phyloP scores from a whole-genome alignment of 2,329 filamentous ascomycete species.

The Colletotrichum somersetense region DNA sequence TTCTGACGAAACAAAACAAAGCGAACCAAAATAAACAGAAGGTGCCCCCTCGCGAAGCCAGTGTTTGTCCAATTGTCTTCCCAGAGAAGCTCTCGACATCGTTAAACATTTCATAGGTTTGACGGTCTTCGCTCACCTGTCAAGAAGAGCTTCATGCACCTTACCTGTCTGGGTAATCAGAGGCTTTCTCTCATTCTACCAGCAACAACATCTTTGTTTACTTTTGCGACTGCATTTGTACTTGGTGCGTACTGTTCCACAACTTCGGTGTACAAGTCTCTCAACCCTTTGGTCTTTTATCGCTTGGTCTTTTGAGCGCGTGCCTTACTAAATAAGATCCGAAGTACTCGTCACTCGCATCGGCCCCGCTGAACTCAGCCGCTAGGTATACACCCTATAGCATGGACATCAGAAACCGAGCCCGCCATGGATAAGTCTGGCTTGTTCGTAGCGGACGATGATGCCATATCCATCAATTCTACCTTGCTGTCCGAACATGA shows the following conservation, averaged over 20 bases:
- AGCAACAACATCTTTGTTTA: not conserved
- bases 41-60: too few species aligned
- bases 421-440: slow-evolving; percentile 20
- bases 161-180: not conserved
- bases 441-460: slow-evolving; percentile 36
- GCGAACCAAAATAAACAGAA: not conserved
- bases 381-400: too few species aligned
- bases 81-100: not conserved
- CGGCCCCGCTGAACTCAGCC: not conserved
- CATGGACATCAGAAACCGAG: not conserved
- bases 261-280: not conserved
- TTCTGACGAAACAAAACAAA: not conserved
- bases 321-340: not conserved
- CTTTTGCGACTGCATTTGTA: not conserved
- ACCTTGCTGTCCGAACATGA: slow-evolving; percentile 51
- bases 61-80: not conserved
- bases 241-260: not conserved
- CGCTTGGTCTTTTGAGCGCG: not conserved
- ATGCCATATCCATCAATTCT: slow-evolving; percentile 51
- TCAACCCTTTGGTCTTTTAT: not conserved
- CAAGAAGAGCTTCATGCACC: not conserved
- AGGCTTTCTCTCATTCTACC: not conserved
- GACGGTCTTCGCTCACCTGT: not conserved
- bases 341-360: too few species aligned
- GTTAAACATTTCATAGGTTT: not conserved